Base-by-base conservation (phyloP, 257 asterid species). In the Solanum etuberosum region DNA sequence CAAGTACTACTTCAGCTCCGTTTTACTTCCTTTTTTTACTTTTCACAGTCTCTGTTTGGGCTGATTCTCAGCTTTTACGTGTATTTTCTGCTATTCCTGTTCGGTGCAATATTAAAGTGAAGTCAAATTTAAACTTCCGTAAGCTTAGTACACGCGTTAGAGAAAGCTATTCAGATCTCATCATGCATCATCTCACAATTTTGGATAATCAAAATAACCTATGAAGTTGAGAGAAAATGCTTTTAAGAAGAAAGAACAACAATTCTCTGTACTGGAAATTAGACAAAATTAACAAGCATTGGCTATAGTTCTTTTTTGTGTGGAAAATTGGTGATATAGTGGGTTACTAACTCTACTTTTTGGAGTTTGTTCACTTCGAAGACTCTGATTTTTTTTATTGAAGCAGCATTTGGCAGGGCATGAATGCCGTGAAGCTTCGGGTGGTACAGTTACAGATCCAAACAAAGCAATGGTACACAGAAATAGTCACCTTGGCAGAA, bases 361-460 rank as follows among this genome's bases (percentile, higher is more conserved):
- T 82, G 42, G 37, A 81, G 42, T 81, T 59, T 83, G 91, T 88
- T 68, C 77, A 71, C 32, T 90, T 89, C 59, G 78, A 89, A 88
- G 89, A 88, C 88, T 88, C 85, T 95, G 92, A 92, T 90, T 88
- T 87, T 15, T 91, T 94, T 92, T 89, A 86, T 93, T 97, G 94
- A 86, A 92, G 89, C 96, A 97, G 99, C 94, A 93, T 90, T 93
- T 94, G 94, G 90, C 94, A 87, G 97, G 93, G 88, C 95, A 91
- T 91, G 98, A 91, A 74, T 88, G 89, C 91, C 91, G 93, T 91
- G 95, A 94, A 86, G 89, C 77, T 77, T 89, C 91, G 90, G 91
- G 94, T 91, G 94, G 98, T 91, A 92, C 94, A 92, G 96, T 92
- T 93, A 94, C 92, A 93, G 98, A 97, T 93, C 97, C 95, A 86